Evolutionary conservation across 495 filamentous ascomycete species (phyloP).

Genomic region (Elasticomyces elasticus): DNA sequence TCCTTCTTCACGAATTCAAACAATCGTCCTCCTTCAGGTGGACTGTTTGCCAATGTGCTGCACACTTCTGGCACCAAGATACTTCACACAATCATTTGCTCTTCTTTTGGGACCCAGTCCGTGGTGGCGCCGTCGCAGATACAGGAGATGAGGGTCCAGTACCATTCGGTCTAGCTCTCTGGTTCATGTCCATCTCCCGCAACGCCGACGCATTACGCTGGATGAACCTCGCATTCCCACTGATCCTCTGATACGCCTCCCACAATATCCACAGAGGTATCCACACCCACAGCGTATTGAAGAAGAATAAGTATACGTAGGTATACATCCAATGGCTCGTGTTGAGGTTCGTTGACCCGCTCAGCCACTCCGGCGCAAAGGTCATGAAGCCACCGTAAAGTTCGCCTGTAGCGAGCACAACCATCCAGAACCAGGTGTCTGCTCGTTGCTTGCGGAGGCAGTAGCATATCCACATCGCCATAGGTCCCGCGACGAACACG

Average conservation of each 20-base stretch:
- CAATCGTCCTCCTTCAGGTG: too few species aligned
- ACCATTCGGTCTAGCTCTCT: neutral
- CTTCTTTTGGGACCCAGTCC: neutral
- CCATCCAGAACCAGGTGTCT: conserved; percentile 36
- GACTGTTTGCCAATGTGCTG: neutral
- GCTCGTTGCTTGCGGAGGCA: conserved; percentile 39
- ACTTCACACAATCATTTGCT: neutral
- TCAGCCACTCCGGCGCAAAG: conserved; percentile 89
- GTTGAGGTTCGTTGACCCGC: conserved; percentile 63
- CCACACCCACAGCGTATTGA: conserved; percentile 82
- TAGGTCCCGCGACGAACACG: conserved; percentile 42
- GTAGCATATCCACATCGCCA: conserved; percentile 59
- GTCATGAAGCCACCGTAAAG: conserved; percentile 95
- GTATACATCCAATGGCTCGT: conserved; percentile 75
- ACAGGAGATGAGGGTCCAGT: neutral
- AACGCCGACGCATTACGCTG: neutral
- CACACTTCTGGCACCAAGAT: neutral
- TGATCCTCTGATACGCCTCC: conserved; percentile 39
- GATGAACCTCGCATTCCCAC: conserved; percentile 2
- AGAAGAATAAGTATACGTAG: conserved; percentile 84
- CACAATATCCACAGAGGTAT: conserved; percentile 64
- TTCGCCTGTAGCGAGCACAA: conserved; percentile 80
- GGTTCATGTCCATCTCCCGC: neutral
- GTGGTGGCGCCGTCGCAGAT: neutral
- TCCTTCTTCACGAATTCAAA: too few species aligned